Evolutionary conservation across 129 eudicot genomes (phyloP).

Genomic region (Flaveria trinervia): DNA sequence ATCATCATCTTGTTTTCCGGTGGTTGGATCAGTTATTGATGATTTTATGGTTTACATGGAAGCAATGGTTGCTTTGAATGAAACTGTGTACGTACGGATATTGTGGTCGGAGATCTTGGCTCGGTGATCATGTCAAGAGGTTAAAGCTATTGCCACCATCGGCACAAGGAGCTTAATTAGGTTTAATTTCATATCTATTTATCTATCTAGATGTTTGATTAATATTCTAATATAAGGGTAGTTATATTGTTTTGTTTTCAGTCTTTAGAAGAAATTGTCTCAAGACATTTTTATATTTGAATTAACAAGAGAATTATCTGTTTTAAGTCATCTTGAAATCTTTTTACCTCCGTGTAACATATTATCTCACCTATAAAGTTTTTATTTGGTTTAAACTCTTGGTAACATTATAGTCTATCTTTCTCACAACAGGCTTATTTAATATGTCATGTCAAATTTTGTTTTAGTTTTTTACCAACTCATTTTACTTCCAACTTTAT

Average conservation of each 20-base stretch:
- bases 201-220: background rate
- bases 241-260: background rate
- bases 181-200: constrained; percentile 19
- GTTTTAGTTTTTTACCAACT: too few relatives aligned
- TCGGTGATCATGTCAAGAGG: constrained; percentile 30
- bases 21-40: background rate
- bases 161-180: constrained; percentile 27
- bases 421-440: too few relatives aligned
- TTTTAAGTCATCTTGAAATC: background rate
- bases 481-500: too few relatives aligned
- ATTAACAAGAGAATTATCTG: background rate
- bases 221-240: background rate
- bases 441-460: too few relatives aligned
- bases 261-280: background rate
- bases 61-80: constrained; percentile 31
- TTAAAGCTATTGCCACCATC: constrained; percentile 30
- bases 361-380: too few relatives aligned
- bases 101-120: constrained; percentile 31
- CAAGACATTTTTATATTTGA: background rate
- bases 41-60: constrained; percentile 29
- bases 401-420: too few relatives aligned
- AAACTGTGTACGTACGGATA: constrained; percentile 35
- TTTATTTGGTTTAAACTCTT: too few relatives aligned
- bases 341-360: too few relatives aligned
- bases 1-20: constrained; percentile 7